Base-by-base conservation (phyloP, 306 rosid genomes). In the Pyrus pyrifolia region DNA sequence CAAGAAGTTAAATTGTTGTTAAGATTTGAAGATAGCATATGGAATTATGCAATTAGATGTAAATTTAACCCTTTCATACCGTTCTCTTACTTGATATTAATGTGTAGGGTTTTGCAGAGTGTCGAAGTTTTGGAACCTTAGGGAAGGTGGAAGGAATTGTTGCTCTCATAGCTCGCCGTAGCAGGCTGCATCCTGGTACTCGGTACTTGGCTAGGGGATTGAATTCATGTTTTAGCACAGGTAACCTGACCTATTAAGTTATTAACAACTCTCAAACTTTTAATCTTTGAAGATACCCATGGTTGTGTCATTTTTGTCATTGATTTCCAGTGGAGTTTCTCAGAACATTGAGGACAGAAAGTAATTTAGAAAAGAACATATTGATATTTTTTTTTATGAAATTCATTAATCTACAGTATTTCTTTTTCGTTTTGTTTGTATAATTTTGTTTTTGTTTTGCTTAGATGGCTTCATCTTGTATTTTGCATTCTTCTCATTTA, bases 31-130 rank as follows among this genome's bases (percentile, higher is more conserved):
- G 55, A 40, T 73, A 73, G 67, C 19, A 22, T 73, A 38, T 15
- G 68, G 27, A 40, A 35, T 23, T 35, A 40, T 2, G 2, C 15
- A 15, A 8, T 35, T 55, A 11, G 31, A 12, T 53, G 75, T 53
- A 21, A 27, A 57, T 35, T 72, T 69, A 40, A 44, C 35, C 45
- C 27, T 51, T 77, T 46, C 77, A 23, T 76, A 75, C 76, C 67
- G 79, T 83, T 83, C 72, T 84, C 91, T 89, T 81, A 89, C 86
- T 72, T 81, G 85, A 81, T 74, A 88, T 85, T 90, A 85, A 84
- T 87, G 79, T 95, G 89, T 88, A 96, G 99, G 99, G 99, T 81
- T 92, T 96, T 84, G 98, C 96, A 86, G 99, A 96, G 85, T 91
- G 87, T 84, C 88, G 99, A 81, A 86, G 81, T 82, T 92, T 96